phyloP scores from a whole-genome alignment of 176 grass and related monocot genomes.

The Secale cereale region DNA sequence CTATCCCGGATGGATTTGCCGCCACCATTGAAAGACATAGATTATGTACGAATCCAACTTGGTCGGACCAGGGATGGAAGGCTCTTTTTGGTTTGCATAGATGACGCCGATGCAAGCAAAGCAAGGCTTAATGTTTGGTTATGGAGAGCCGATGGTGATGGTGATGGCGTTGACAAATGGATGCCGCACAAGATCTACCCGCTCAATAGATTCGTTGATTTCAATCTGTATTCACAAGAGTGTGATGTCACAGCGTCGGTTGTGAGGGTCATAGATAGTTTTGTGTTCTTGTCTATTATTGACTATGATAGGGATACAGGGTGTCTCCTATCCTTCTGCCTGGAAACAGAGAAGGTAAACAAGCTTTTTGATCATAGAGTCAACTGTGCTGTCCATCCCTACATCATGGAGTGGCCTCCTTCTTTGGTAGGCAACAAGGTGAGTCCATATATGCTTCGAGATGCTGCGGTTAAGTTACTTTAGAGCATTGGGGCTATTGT shows the following conservation, averaged over 20 bases:
- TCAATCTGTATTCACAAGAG: not conserved
- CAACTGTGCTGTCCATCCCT: not conserved
- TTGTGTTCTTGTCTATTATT: not conserved
- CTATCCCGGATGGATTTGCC: too few relatives aligned
- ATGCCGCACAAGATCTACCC: not conserved
- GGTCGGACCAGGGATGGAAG: too few relatives aligned
- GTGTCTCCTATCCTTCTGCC: not conserved
- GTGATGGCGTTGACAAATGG: not conserved
- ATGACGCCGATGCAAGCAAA: too few relatives aligned
- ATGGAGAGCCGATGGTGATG: too few relatives aligned
- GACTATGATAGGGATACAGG: rapidly evolving
- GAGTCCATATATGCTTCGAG: not conserved
- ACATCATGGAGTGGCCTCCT: not conserved
- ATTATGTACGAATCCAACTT: too few relatives aligned
- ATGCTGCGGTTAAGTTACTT: not conserved
- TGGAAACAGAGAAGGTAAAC: not conserved
- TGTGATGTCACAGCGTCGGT: rapidly evolving
- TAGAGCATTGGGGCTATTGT: not conserved
- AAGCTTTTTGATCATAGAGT: not conserved
- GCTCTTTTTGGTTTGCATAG: too few relatives aligned
- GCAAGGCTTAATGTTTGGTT: too few relatives aligned
- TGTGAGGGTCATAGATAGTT: not conserved
- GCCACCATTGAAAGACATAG: too few relatives aligned
- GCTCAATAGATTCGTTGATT: not conserved
- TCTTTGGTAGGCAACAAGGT: not conserved